These are phyloP conservation scores for Dryas drummondii DNA, from an alignment of 306 rosid species.

Conservation along the genomic window DNA sequence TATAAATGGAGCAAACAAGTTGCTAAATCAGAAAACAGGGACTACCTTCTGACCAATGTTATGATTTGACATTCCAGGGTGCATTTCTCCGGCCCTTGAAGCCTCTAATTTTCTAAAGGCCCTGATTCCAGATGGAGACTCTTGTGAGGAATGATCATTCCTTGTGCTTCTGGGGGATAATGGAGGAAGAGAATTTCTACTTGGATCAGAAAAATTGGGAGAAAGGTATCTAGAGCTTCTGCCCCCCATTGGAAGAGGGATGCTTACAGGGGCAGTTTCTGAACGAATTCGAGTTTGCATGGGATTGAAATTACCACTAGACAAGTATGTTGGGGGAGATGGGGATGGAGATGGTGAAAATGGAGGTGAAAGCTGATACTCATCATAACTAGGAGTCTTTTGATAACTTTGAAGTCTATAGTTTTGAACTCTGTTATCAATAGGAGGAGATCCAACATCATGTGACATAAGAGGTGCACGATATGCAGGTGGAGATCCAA, in stretches of 20 bases:
- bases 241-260: constrained; percentile 53
- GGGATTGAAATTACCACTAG: constrained; percentile 36
- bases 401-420: constrained; percentile 37
- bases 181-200: constrained; percentile 70
- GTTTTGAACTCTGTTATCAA: constrained; percentile 52
- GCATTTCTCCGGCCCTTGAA: constrained; percentile 55
- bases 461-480: constrained; percentile 49
- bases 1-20: constrained; percentile 21
- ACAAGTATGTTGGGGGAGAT: constrained; percentile 58
- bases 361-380: constrained; percentile 87
- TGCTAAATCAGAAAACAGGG: constrained; percentile 1
- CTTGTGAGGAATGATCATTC: constrained; percentile 63
- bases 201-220: constrained; percentile 77
- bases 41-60: constrained; percentile 60
- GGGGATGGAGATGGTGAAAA: constrained; percentile 77
- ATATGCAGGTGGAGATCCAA: constrained; percentile 65
- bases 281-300: constrained; percentile 50
- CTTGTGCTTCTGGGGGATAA: constrained; percentile 66
- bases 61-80: constrained; percentile 32
- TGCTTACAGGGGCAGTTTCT: constrained; percentile 80
- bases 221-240: constrained; percentile 59
- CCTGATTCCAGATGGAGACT: constrained; percentile 76
- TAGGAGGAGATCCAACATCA: constrained; percentile 61
- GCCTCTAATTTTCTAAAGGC: constrained; percentile 60
- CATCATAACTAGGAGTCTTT: constrained; percentile 49